Conservation (phyloP, 1,284 basidiomycete species). For the Ceratobasidium sp. region DNA sequence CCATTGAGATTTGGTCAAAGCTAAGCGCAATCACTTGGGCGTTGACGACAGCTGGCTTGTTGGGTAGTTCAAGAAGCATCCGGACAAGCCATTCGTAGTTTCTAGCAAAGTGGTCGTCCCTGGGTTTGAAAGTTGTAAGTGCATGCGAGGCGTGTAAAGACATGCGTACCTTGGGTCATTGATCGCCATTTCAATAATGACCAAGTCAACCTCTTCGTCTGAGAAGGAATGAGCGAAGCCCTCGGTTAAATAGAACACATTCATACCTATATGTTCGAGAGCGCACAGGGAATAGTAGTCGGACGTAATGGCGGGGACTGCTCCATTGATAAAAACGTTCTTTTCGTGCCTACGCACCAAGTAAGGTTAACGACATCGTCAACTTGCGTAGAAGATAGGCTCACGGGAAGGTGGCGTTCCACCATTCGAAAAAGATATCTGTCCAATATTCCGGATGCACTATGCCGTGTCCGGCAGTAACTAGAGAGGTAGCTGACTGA, state of each 20-base stretch:
- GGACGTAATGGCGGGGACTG: constrained; percentile 41
- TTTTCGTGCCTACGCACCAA: constrained; percentile 19
- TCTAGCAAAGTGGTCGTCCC: constrained; percentile 37
- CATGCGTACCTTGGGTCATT: constrained; percentile 42
- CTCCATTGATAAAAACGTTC: constrained; percentile 40
- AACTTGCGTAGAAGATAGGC: neutral
- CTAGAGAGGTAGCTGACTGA: neutral
- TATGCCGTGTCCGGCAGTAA: constrained; percentile 42
- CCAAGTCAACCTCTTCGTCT: constrained; percentile 41
- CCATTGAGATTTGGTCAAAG: constrained; percentile 40
- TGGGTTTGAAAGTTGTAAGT: constrained; percentile 1
- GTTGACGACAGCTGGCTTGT: constrained; percentile 41
- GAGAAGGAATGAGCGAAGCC: neutral
- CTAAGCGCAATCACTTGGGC: constrained; percentile 40
- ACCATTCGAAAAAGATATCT: constrained; percentile 34
- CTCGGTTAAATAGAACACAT: neutral
- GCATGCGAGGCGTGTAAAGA: neutral
- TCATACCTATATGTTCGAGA: constrained; percentile 40
- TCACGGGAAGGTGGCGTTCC: constrained; percentile 40
- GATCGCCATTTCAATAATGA: constrained; percentile 42
- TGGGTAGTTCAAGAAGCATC: constrained; percentile 38
- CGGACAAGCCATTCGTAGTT: constrained; percentile 42
- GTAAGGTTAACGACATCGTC: neutral
- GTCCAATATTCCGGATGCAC: constrained; percentile 38
- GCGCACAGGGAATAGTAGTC: constrained; percentile 42